Evolutionary conservation across 2,329 filamentous ascomycete genomes (phyloP), one percentile per base, ranked within the genome.

Genomic region (Penicillium sp.): DNA sequence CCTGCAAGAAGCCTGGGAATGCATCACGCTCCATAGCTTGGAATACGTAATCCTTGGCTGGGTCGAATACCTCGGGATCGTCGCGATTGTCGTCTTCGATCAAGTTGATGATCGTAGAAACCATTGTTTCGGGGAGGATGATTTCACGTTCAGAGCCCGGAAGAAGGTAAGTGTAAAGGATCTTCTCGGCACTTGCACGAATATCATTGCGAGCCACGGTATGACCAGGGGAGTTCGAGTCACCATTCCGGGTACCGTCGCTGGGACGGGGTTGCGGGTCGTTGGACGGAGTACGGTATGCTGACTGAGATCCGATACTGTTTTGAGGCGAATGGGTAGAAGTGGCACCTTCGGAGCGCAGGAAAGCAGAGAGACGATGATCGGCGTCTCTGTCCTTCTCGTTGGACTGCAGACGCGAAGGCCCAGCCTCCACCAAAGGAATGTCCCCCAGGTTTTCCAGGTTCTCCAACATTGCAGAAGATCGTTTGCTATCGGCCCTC

Each of bases 21-120:
- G 95, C 94, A 77, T 99, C 94, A 52, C 95, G 86, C 77, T 99
- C 95, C 94, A 99, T 99, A 29, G 95, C 95, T 76, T 99, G 95
- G 75, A 97, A 99, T 59, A 97, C 94, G 72, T 97, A 99, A 77
- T 99, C 94, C 79, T 99, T 99, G 51, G 94, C 94, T 18, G 91
- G 87, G 71, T 97, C 94, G 67, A 99, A 99, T 11, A 99, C 89
- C 73, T 99, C 94, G 0, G 94, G 94, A 70, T 99, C 94, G 67
- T 97, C 94, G 65, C 94, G 87, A 42, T 91, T 91, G 61, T 91
- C 87, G 63, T 93, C 89, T 75, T 99, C 94, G 59, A 99, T 95
- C 13, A 91, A 85, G 18, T 87, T 83, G 34, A 92, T 95, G 55
- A 97, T 92, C 21, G 92, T 87, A 51, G 89, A 83, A 0, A 93